Evolutionary conservation across 1,284 basidiomycete species (phyloP).

Genomic region (Boletus sp.): DNA sequence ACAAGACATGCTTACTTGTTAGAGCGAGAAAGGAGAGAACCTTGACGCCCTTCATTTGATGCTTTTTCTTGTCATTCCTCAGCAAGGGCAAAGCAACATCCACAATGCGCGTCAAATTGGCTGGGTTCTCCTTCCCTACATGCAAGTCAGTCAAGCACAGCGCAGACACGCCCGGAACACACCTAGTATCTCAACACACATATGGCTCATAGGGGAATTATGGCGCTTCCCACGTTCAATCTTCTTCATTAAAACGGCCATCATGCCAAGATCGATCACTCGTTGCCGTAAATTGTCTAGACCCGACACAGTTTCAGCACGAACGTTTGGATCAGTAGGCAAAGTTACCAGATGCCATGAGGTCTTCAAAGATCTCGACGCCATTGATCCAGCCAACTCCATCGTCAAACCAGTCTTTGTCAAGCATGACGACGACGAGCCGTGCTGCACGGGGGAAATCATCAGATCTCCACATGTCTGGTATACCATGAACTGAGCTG

Average conservation of each 20-base stretch:
- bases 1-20: background rate
- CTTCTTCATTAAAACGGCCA: constrained; percentile 1
- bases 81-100: background rate
- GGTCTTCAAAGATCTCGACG: background rate
- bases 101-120: background rate
- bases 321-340: background rate
- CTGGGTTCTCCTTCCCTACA: background rate
- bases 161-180: background rate
- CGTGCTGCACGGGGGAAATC: background rate
- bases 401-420: constrained; percentile 21
- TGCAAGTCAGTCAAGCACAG: background rate
- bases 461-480: background rate
- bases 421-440: constrained; percentile 1
- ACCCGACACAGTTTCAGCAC: background rate
- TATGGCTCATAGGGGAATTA: background rate
- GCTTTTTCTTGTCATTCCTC: background rate
- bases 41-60: constrained; percentile 9
- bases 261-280: background rate
- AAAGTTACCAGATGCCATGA: constrained; percentile 9
- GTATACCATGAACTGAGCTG: background rate
- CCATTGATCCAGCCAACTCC: constrained; percentile 15
- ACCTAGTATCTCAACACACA: constrained; percentile 9
- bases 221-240: constrained; percentile 3
- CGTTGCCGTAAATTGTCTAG: constrained; percentile 2
- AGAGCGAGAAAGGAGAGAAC: constrained; percentile 6